Base-by-base conservation (phyloP, 495 filamentous ascomycete species). In the Xylaria telfairii region DNA sequence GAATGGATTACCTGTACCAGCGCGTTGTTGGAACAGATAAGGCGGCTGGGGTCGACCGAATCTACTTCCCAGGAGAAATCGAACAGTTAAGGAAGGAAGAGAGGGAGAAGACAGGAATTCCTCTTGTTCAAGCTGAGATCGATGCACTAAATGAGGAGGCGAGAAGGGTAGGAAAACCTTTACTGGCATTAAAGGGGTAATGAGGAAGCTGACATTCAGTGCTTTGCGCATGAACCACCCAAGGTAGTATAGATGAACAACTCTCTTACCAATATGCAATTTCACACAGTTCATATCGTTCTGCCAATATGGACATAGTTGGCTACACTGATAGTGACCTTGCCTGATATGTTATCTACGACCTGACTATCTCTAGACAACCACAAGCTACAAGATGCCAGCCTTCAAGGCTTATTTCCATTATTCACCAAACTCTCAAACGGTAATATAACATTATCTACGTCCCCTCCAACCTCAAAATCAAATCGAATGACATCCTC, bases 1-100 rank as follows among this genome's bases (percentile, higher is more conserved):
- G 92, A 6, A 93, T 94, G 92, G 88, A 90, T 62, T 86, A 90
- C 72, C 79, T 93, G 1, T 91, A 93, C 75, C 80, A 86, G 76
- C 78, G 85, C 28, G 91, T 92, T 7, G 85, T 90, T 0, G 87
- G 84, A 8, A 86, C 84, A 0, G 88, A 93, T 28, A 92, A 85
- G 80, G 89, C 89, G 83, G 85, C 82, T 2, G 91, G 90, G 0
- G 90, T 93, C n/a, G 90, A 93, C 4, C 81, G 88, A 57, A 92
- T 94, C 9, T 94, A 92, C 74, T 94, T 92, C 75, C 92, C 92
- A 0, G 92, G 92, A 1, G 92, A 94, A 80, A 89, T 93, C 69
- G 92, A 94, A 81, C 88, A 89, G 74, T 69, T 90, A 59, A 88
- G 74, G 0, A 81, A 89, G 67, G 85, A 89, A 72, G 78, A 87